phyloP scores from a whole-genome alignment of 768 basidiomycete species.

The Dendrothele bispora region DNA sequence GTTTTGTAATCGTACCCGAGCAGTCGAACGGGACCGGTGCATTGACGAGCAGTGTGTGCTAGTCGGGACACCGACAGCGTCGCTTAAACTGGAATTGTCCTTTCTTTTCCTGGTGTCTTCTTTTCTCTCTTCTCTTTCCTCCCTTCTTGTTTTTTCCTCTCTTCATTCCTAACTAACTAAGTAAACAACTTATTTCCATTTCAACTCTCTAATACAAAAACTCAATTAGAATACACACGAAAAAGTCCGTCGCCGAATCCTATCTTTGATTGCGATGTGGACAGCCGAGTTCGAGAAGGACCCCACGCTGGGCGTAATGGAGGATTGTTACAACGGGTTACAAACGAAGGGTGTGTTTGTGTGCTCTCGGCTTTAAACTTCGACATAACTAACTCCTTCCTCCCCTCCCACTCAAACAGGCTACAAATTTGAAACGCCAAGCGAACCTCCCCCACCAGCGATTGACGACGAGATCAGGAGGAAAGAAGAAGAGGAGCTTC shows the following conservation, averaged over 20 bases:
- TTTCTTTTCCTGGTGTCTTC: no score
- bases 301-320: slow-evolving; percentile 82
- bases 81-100: no score
- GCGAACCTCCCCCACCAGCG: slow-evolving; percentile 64
- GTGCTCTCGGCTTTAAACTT: not conserved
- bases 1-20: no score
- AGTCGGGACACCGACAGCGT: no score
- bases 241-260: slow-evolving; percentile 77
- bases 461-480: slow-evolving; percentile 80
- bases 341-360: slow-evolving; percentile 72
- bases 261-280: slow-evolving; percentile 80
- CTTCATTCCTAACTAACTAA: slow-evolving; percentile 10
- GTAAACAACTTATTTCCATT: slow-evolving; percentile 1
- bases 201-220: no score
- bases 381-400: not conserved
- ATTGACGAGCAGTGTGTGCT: no score
- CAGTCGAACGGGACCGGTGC: no score
- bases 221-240: slow-evolving; percentile 83
- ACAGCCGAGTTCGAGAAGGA: slow-evolving; percentile 81
- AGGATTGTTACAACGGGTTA: slow-evolving; percentile 80
- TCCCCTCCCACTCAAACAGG: slow-evolving; percentile 38
- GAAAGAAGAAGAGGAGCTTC: slow-evolving; percentile 92
- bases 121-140: not conserved
- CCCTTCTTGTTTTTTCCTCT: slow-evolving; percentile 4
- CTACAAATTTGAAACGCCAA: slow-evolving; percentile 65